Conservation (phyloP, 1,139 yeast species). For the Yamadazyma siamensis region DNA sequence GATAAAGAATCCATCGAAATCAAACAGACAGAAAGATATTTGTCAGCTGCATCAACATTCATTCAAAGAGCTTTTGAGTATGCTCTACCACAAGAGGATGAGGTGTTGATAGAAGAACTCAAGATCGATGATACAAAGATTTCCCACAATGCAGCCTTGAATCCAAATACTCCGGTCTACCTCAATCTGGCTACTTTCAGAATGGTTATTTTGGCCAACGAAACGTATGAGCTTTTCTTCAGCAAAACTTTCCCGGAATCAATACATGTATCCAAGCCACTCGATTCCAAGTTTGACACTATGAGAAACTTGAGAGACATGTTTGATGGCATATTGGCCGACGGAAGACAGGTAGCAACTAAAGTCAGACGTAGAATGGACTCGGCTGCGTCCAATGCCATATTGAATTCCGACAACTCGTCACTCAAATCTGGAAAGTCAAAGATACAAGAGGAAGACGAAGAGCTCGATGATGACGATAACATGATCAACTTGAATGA, state of each 20-base stretch:
- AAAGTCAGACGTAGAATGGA: conserved; percentile 88
- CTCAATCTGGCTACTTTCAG: conserved; percentile 86
- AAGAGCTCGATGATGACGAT: conserved; percentile 46
- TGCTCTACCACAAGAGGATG: conserved; percentile 66
- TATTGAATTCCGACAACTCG: conserved; percentile 19
- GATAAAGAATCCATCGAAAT: conserved; percentile 62
- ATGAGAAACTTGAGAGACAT: conserved; percentile 74
- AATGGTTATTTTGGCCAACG: conserved; percentile 93
- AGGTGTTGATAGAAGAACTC: conserved; percentile 37
- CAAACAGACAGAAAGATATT: conserved; percentile 75
- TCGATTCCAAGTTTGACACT: conserved; percentile 39
- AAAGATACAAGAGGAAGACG: conserved; percentile 34
- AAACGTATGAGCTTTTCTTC: conserved; percentile 83
- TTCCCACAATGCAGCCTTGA: conserved; percentile 70
- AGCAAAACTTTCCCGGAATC: conserved; percentile 62
- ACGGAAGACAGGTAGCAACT: conserved; percentile 85
- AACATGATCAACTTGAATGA: conserved; percentile 47
- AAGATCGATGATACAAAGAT: conserved; percentile 38
- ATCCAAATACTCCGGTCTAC: conserved; percentile 73
- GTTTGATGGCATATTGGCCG: conserved; percentile 89
- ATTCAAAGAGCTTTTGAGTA: conserved; percentile 88
- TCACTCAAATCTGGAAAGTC: conserved; percentile 26
- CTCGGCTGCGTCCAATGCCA: conserved; percentile 43
- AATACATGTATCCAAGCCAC: conserved; percentile 61
- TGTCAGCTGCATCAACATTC: conserved; percentile 84